These are phyloP conservation scores for Paulownia fortunei DNA, from an alignment of 257 asterid genomes.

Conservation along the genomic window DNA sequence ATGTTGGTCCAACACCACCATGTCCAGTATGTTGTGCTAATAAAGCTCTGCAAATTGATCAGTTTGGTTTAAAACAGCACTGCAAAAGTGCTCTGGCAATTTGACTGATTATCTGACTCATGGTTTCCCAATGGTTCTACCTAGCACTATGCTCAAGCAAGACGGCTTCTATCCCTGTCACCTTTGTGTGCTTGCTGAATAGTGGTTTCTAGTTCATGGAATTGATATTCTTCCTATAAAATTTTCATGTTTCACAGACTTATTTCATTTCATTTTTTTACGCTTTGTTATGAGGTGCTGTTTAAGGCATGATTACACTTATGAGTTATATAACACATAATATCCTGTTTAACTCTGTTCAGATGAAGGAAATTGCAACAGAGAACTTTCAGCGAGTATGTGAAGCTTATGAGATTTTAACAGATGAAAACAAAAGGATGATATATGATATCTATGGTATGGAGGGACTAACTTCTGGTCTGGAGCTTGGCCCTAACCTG, in stretches of 20 bases:
- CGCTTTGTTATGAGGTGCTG: constrained; percentile 10
- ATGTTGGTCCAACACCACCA: background rate
- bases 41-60: background rate
- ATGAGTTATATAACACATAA: constrained; percentile 21
- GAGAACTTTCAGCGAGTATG: constrained; percentile 97
- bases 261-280: constrained; percentile 3
- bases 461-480: constrained; percentile 94
- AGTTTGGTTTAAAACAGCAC: background rate
- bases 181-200: background rate
- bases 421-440: constrained; percentile 75
- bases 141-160: constrained; percentile 9
- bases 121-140: constrained; percentile 2
- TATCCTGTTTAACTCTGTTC: constrained; percentile 30
- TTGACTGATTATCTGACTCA: background rate
- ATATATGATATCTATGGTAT: constrained; percentile 95
- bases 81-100: background rate
- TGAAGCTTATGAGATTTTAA: constrained; percentile 93
- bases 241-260: constrained; percentile 16
- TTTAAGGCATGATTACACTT: constrained; percentile 16
- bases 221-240: background rate
- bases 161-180: background rate
- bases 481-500: constrained; percentile 90
- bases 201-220: background rate
- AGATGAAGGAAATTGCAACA: constrained; percentile 97
- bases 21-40: constrained; percentile 6